Percentiles rank a stretch among this genome's conserved stretches.
phyloP scores from a whole-genome alignment of 805 yeast genomes.

The Saturnispora halmiae region DNA sequence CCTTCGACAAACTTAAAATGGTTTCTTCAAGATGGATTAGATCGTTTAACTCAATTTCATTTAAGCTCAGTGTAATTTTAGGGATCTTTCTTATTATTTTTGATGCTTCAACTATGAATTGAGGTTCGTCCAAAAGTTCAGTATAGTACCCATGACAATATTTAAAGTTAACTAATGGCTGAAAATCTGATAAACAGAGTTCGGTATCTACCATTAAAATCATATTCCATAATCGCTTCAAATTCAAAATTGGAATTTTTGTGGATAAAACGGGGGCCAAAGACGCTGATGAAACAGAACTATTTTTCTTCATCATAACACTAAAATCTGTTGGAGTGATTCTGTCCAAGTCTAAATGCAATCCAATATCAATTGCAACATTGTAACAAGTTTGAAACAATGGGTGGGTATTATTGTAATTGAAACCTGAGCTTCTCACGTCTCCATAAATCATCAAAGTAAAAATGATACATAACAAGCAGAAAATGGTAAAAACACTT shows the following conservation, averaged over 20 bases:
- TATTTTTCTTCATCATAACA: too few relatives aligned
- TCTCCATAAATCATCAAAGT: conserved; percentile 13
- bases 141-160: conserved; percentile 11
- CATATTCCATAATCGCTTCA: conserved; percentile 16
- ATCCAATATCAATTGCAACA: conserved; percentile 11
- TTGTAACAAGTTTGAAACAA: conserved; percentile 11
- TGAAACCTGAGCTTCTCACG: conserved; percentile 11
- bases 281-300: too few relatives aligned
- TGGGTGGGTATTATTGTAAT: conserved; percentile 11
- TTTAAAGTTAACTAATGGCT: conserved; percentile 14
- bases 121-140: background rate
- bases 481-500: conserved; percentile 7
- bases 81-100: conserved; percentile 2
- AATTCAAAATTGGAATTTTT: conserved; percentile 4
- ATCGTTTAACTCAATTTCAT: background rate
- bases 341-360: conserved; percentile 9
- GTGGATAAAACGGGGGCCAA: background rate
- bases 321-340: too few relatives aligned
- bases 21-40: background rate
- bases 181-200: conserved; percentile 8
- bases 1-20: background rate
- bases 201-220: conserved; percentile 11
- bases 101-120: background rate
- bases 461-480: conserved; percentile 10
- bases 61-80: background rate